Evolutionary conservation across 495 filamentous ascomycete species (phyloP).

Genomic region (Penicillium alfredii): DNA sequence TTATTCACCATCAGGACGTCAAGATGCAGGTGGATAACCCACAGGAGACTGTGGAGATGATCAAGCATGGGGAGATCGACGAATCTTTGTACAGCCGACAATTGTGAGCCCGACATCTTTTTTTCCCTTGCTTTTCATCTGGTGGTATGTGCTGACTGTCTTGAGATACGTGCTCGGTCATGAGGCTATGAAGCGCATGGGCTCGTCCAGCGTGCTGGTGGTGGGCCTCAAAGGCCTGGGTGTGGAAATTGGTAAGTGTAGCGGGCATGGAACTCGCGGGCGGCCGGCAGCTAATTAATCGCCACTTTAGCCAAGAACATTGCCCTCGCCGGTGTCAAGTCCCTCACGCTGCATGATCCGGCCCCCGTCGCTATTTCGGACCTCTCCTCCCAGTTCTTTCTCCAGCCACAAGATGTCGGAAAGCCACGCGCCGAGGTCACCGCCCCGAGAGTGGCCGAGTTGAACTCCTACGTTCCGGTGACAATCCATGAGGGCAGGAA

Average conservation of each 20-base stretch:
- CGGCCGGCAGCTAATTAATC: constrained; percentile 3
- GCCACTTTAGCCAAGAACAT: constrained; percentile 81
- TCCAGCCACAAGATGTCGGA: constrained; percentile 80
- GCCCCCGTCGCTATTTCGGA: constrained; percentile 75
- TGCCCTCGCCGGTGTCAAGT: constrained; percentile 90
- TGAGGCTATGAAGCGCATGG: constrained; percentile 99
- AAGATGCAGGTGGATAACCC: constrained; percentile 78
- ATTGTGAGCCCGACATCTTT: constrained; percentile 48
- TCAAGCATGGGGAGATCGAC: constrained; percentile 76
- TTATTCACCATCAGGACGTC: constrained; percentile 43
- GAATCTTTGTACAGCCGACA: constrained; percentile 97
- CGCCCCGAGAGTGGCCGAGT: constrained; percentile 81
- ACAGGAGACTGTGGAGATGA: constrained; percentile 48
- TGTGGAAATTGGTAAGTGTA: constrained; percentile 74
- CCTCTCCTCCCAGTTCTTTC: constrained; percentile 95
- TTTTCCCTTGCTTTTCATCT: neutral
- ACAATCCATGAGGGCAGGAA: constrained; percentile 60
- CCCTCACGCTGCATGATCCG: constrained; percentile 80
- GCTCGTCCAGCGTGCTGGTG: constrained; percentile 89
- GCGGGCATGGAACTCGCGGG: too few species aligned
- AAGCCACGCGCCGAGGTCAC: constrained; percentile 84
- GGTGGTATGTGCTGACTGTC: constrained; percentile 9
- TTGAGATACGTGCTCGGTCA: constrained; percentile 85
- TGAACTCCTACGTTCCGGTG: constrained; percentile 95
- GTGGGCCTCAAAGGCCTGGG: constrained; percentile 89